phyloP scores from a whole-genome alignment of 352 stramenopile genomes.

The Pythium myriotylum region DNA sequence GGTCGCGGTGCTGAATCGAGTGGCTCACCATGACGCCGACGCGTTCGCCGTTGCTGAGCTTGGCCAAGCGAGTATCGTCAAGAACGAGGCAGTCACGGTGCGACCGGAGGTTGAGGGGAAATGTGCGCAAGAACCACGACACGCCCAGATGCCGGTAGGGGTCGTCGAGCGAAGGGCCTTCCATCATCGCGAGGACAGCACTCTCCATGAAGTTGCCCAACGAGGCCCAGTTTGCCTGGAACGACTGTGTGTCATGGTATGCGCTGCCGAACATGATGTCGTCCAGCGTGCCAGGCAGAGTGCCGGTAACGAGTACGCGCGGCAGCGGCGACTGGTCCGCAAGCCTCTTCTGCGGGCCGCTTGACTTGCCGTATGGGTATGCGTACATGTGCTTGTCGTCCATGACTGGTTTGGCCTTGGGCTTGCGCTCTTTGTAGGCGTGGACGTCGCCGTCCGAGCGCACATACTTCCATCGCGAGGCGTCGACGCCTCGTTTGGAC shows the following conservation, averaged over 20 bases:
- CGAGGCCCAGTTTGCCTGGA: slow-evolving; percentile 30
- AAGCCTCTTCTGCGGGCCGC: slow-evolving; percentile 4
- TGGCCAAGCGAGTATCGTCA: not conserved
- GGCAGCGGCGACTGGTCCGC: slow-evolving; percentile 15
- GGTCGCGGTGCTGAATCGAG: slow-evolving; percentile 51
- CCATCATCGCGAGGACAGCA: slow-evolving; percentile 34
- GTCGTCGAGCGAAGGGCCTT: slow-evolving; percentile 29
- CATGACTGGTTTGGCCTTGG: not conserved
- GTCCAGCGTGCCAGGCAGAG: slow-evolving; percentile 47
- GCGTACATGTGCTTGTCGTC: slow-evolving; percentile 6
- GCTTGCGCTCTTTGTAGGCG: slow-evolving; percentile 33
- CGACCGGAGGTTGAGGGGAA: slow-evolving; percentile 42
- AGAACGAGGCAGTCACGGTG: slow-evolving; percentile 38
- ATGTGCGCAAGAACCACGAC: slow-evolving; percentile 29
- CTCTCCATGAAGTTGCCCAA: slow-evolving; percentile 32
- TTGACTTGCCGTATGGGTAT: not conserved
- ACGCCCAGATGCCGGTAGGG: slow-evolving; percentile 42
- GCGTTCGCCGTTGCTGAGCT: slow-evolving; percentile 37
- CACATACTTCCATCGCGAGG: slow-evolving; percentile 37
- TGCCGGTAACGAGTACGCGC: slow-evolving; percentile 32
- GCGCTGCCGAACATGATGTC: slow-evolving; percentile 56
- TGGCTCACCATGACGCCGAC: slow-evolving; percentile 53
- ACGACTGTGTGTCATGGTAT: slow-evolving; percentile 40
- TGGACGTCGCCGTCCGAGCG: slow-evolving; percentile 26
- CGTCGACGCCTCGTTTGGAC: slow-evolving; percentile 28